Conservation (phyloP, 208 protist genomes). For the Angomonas deanei region DNA sequence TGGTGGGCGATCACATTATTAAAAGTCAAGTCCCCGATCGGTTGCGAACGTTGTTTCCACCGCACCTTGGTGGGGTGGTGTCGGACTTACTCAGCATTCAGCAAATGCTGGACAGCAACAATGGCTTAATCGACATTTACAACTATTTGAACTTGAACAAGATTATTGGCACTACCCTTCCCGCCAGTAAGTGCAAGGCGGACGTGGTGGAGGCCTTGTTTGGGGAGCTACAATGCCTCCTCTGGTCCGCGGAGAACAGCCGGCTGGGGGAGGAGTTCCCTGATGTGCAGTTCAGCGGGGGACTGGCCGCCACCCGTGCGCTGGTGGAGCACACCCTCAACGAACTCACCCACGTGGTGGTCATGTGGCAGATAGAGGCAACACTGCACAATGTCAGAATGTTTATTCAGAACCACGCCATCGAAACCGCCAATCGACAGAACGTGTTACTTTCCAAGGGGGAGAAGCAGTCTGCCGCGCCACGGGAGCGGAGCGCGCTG, state of each 20-base stretch:
- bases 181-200: conserved; percentile 76
- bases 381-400: conserved; percentile 37
- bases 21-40: conserved; percentile 64
- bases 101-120: conserved; percentile 70
- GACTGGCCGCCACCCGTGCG: conserved; percentile 37
- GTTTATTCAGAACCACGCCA: conserved; percentile 15
- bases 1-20: conserved; percentile 77
- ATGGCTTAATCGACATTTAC: conserved; percentile 72
- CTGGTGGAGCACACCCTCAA: conserved; percentile 61
- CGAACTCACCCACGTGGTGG: conserved; percentile 72
- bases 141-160: conserved; percentile 66
- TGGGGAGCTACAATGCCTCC: conserved; percentile 69
- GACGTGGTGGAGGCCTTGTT: conserved; percentile 83
- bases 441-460: not conserved
- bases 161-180: conserved; percentile 39
- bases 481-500: no score
- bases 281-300: conserved; percentile 14
- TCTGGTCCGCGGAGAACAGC: conserved; percentile 53
- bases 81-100: conserved; percentile 30
- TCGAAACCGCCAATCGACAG: not conserved
- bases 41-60: conserved; percentile 50
- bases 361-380: conserved; percentile 67
- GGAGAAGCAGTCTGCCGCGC: not conserved
- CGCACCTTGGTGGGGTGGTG: conserved; percentile 38
- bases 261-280: conserved; percentile 24